Evolutionary conservation across 1,284 basidiomycete genomes (phyloP).

Genomic region (Pterulicium gracile): DNA sequence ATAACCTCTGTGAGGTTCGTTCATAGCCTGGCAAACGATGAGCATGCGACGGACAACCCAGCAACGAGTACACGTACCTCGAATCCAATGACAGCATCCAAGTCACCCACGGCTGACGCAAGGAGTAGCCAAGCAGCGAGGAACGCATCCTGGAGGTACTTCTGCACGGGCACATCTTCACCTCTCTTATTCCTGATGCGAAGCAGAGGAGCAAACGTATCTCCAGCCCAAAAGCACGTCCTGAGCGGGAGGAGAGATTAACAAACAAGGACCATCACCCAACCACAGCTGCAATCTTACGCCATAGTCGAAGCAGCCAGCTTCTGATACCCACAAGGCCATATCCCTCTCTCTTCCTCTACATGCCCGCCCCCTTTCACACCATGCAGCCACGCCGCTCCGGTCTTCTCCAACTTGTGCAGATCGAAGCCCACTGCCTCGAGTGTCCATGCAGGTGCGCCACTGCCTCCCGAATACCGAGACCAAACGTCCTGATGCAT

Average conservation of each 20-base stretch:
- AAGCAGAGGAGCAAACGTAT: constrained; percentile 73
- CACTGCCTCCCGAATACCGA: constrained; percentile 86
- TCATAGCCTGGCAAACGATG: constrained; percentile 58
- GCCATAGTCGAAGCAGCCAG: constrained; percentile 82
- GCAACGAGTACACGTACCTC: constrained; percentile 43
- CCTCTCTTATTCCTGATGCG: constrained; percentile 39
- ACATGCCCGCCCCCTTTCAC: constrained; percentile 63
- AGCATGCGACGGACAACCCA: not conserved
- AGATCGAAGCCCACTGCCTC: constrained; percentile 75
- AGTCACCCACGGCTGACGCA: constrained; percentile 55
- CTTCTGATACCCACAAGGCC: constrained; percentile 90
- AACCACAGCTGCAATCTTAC: constrained; percentile 32
- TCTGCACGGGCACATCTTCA: constrained; percentile 56
- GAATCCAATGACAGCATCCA: constrained; percentile 82
- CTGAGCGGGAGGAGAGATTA: constrained; percentile 16
- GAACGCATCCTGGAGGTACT: constrained; percentile 78
- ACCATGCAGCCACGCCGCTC: constrained; percentile 77
- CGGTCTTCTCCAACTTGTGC: constrained; percentile 62
- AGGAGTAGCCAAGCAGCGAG: constrained; percentile 70
- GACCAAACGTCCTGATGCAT: constrained; percentile 95
- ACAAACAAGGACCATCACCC: not conserved
- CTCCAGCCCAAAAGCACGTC: constrained; percentile 87
- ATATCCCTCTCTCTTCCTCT: constrained; percentile 69
- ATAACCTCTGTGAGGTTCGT: constrained; percentile 94
- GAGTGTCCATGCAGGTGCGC: constrained; percentile 88